Base-by-base conservation (phyloP, 495 filamentous ascomycete genomes). In the Glonium stellatum region DNA sequence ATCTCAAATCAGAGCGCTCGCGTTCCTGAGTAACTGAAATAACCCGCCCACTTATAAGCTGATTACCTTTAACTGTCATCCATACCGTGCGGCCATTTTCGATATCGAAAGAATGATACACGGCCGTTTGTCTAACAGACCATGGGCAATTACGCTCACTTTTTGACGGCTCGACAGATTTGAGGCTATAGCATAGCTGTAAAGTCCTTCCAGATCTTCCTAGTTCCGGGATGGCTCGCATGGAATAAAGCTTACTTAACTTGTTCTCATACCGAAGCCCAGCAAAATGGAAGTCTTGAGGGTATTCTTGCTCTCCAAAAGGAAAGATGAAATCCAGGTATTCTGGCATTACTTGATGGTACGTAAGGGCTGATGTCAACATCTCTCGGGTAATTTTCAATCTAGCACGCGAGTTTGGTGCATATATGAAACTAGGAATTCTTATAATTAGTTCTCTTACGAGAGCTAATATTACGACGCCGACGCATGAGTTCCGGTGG, bases 61-160 rank as follows among this genome's bases (percentile, higher is more conserved):
- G 27, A 54, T 76, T 71, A 11, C 75, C 77, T 64, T 79, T 79
- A 1, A 78, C 49, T 5, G 73, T 62, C 10, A 77, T 75, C 72
- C 73, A 78, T 0, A 71, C 23, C 25, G 68, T 54, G 13, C 68
- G 62, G 1, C 72, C 72, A 27, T 63, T 76, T 23, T 64, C 62
- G 27, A 78, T 49, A 56, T 80, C 77, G 35, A 80, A 75, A 15
- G 73, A 76, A 55, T 79, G 75, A 58, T 76, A 73, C 8, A 75
- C 37, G 0, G 73, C 67, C 5, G 67, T 61, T 55, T 79, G 77
- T 0, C 75, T 71, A 9, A 78, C 64, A 10, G 75, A 73, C 77
- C 77, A 78, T 46, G 71, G 74, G 54, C 71, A 69, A 0, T 68
- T 55, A 37, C 15, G 21, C 15, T 69, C 47, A 8, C 58, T 39